phyloP scores from a whole-genome alignment of 176 grass and related monocot species.

The Tuctoria greenei region DNA sequence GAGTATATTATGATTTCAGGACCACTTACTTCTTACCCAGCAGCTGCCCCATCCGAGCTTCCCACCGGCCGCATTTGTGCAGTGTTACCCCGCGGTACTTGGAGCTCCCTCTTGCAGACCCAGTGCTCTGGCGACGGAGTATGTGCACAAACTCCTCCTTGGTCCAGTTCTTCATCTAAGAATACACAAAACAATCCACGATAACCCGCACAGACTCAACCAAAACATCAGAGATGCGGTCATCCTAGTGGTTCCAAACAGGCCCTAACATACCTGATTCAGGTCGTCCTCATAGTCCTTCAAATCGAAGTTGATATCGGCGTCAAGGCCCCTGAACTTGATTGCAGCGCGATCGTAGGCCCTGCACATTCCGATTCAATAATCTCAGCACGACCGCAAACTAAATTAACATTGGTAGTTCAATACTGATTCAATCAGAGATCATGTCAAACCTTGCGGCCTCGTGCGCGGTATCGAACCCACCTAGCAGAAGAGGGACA shows the following conservation, averaged over 20 bases:
- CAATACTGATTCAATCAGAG: neutral
- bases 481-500: conserved; percentile 45
- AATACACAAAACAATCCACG: neutral
- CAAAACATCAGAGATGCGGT: neutral
- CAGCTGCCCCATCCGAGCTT: conserved; percentile 87
- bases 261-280: conserved; percentile 52
- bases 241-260: no score
- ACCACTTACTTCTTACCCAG: conserved; percentile 81
- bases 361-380: conserved; percentile 35
- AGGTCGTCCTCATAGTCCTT: conserved; percentile 77
- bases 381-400: neutral
- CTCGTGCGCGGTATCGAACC: conserved; percentile 83
- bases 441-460: conserved; percentile 60
- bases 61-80: conserved; percentile 85
- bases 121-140: conserved; percentile 77
- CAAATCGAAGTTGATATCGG: conserved; percentile 82
- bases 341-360: conserved; percentile 85
- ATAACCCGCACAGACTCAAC: neutral
- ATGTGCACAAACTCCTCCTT: conserved; percentile 96
- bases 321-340: conserved; percentile 84
- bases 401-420: neutral
- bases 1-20: conserved; percentile 13
- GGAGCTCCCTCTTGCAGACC: conserved; percentile 75
- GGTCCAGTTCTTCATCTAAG: conserved; percentile 73
- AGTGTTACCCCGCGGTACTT: conserved; percentile 82